Base-by-base conservation (phyloP, 2,329 filamentous ascomycete genomes). In the Arthrobotrys megalospora region DNA sequence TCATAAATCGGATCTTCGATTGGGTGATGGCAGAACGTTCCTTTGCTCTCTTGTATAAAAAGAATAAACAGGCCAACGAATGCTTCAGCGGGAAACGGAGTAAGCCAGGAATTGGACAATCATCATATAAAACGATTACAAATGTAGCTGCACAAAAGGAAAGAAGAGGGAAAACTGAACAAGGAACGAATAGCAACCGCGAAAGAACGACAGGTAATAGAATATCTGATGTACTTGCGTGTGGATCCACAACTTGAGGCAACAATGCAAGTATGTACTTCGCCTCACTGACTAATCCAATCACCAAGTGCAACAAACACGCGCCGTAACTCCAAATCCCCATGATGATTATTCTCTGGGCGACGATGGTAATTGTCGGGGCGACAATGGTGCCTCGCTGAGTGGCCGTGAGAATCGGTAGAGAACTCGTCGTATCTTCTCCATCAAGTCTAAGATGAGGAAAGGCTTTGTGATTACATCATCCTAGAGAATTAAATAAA, bases 401-500 rank as follows among this genome's bases (percentile, higher is more conserved):
- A 12, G 16, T 14, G n/a, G 10, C 19, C 32, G 52, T 6, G 52
- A 10, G 2, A 71, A 48, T 28, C 66, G 48, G 14, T 63, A 41
- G 32, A 77, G 66, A 19, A 77, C 73, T 48, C 67, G 66, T 11
- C 38, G 38, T 41, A 77, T 77, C 45, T 77, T 77, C n/a, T 71
- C 73, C 73, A 77, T 77, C 14, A 77, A 48, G 21, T 77, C 73
- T 2, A 77, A 55, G 10, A 92, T 90, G n/a, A 90, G 88, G 82
- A 94, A 95, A 2, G 93, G 92, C 82, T 95, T 95, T 0, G 91
- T 91, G 41, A 95, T 91, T 50, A 94, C 89, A 83, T 91, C 90
- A 83, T 93, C 90, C 76, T 79, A 45, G 32, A 14, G 45, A 2
- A 69, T 28, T 32, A 45, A 48, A 43, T 47, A 52, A 53, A 2